Conservation (phyloP, 2,329 filamentous ascomycete genomes). For the Xylariaceae sp. region DNA sequence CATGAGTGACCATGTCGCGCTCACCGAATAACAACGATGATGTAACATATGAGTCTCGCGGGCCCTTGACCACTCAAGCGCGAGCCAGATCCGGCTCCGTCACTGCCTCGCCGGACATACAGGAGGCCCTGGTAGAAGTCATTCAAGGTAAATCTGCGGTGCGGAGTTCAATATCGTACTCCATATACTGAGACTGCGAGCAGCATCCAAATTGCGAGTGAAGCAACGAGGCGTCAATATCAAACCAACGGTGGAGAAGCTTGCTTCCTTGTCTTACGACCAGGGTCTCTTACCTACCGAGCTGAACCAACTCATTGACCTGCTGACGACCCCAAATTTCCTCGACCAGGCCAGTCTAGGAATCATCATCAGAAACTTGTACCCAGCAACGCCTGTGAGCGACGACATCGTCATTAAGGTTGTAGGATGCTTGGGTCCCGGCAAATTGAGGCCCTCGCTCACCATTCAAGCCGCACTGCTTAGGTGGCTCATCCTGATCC, state of each 20-base stretch:
- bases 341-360: slow-evolving; percentile 75
- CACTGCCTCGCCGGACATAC: slow-evolving; percentile 12
- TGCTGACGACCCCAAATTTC: slow-evolving; percentile 64
- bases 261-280: slow-evolving; percentile 64
- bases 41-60: slow-evolving; percentile 1
- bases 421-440: slow-evolving; percentile 73
- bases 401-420: slow-evolving; percentile 61
- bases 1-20: slow-evolving; percentile 8
- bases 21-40: not conserved
- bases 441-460: slow-evolving; percentile 70
- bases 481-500: slow-evolving; percentile 75
- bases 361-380: slow-evolving; percentile 69
- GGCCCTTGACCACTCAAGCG: not conserved
- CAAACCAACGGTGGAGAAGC: slow-evolving; percentile 60
- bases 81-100: not conserved
- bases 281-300: slow-evolving; percentile 61
- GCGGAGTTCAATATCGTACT: not conserved
- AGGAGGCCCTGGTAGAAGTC: slow-evolving; percentile 21
- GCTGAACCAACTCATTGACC: slow-evolving; percentile 62
- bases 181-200: not conserved
- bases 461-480: slow-evolving; percentile 68
- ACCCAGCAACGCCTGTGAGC: slow-evolving; percentile 66
- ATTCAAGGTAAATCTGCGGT: slow-evolving; percentile 21
- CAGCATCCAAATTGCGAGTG: slow-evolving; percentile 59
- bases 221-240: slow-evolving; percentile 65